These are phyloP conservation scores for Leccinum longicurvipes DNA, from an alignment of 768 basidiomycete genomes.

Conservation along the genomic window DNA sequence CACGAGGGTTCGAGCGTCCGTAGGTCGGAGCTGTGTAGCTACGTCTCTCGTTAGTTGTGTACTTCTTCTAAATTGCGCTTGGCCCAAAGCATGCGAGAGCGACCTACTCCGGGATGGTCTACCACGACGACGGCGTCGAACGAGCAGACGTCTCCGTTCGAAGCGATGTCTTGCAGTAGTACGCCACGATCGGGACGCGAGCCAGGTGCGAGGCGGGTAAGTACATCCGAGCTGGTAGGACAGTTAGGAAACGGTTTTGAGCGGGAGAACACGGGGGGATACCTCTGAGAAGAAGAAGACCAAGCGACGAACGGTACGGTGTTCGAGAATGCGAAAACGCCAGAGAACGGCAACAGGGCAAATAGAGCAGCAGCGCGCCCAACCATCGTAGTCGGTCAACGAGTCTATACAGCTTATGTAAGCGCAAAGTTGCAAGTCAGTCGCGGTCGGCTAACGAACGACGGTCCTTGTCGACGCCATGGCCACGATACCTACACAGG, in stretches of 20 bases:
- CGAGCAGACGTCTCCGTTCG: conserved; percentile 49
- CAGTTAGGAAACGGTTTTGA: background rate
- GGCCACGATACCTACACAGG: conserved; percentile 53
- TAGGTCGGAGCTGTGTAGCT: conserved; percentile 80
- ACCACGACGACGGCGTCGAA: conserved; percentile 66
- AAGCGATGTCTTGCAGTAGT: conserved; percentile 45
- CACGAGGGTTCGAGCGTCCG: conserved; percentile 54
- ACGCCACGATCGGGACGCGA: conserved; percentile 29
- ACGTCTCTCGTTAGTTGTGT: no score
- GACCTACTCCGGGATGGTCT: conserved; percentile 69
- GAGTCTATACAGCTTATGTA: conserved; percentile 12
- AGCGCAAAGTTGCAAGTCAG: background rate
- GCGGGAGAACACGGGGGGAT: background rate
- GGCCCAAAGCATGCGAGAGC: background rate
- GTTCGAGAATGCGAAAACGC: conserved; percentile 54
- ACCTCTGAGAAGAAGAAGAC: conserved; percentile 71
- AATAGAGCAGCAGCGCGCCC: conserved; percentile 41
- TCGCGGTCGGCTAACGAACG: background rate
- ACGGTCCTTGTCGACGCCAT: no score
- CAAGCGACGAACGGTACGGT: conserved; percentile 68
- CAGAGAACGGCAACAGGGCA: conserved; percentile 39
- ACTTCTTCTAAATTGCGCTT: background rate
- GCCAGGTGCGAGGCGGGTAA: conserved; percentile 41
- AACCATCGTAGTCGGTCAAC: conserved; percentile 36
- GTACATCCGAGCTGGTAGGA: conserved; percentile 51